phyloP scores from a whole-genome alignment of 2,329 filamentous ascomycete genomes.

The Eutypella sp. region DNA sequence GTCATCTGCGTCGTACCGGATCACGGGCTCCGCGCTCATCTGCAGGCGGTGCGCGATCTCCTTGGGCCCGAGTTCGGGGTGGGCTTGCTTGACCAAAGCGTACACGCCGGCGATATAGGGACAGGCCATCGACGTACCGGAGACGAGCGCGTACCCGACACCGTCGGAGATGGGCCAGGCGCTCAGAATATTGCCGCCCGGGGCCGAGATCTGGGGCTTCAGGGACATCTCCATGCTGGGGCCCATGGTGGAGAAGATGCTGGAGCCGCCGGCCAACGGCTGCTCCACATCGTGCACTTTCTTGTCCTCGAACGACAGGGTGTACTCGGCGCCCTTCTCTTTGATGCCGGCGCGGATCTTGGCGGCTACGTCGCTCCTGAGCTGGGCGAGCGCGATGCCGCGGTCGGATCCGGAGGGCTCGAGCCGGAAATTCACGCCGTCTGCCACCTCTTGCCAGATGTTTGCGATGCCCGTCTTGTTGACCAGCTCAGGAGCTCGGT shows the following conservation, averaged over 20 bases:
- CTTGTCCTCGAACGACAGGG: not conserved
- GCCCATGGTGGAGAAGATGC: not conserved
- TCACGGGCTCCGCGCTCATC: constrained; percentile 19
- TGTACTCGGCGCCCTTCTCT: not conserved
- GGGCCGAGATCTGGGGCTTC: constrained; percentile 26
- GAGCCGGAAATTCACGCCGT: not conserved
- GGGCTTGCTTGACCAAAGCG: constrained; percentile 17
- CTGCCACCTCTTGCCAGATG: not conserved
- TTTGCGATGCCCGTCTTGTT: not conserved
- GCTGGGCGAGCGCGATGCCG: not conserved
- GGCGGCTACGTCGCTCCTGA: not conserved
- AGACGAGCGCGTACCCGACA: constrained; percentile 21
- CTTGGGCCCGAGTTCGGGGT: constrained; percentile 8
- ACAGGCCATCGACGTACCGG: constrained; percentile 30
- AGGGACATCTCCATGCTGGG: constrained; percentile 8
- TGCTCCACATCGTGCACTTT: not conserved
- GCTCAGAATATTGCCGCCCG: constrained; percentile 29
- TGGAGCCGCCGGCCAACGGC: not conserved
- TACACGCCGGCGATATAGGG: constrained; percentile 26
- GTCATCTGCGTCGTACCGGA: constrained; percentile 16
- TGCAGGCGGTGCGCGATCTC: constrained; percentile 24
- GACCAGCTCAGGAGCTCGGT: not conserved
- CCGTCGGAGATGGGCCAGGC: constrained; percentile 23
- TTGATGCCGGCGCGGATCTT: not conserved
- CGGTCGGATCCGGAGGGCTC: not conserved